A percentile compares a stretch with the other conserved stretches of the same genome.
Evolutionary conservation across 2,329 filamentous ascomycete genomes (phyloP).

Genomic region (Aspergillus oerlinghausenensis): DNA sequence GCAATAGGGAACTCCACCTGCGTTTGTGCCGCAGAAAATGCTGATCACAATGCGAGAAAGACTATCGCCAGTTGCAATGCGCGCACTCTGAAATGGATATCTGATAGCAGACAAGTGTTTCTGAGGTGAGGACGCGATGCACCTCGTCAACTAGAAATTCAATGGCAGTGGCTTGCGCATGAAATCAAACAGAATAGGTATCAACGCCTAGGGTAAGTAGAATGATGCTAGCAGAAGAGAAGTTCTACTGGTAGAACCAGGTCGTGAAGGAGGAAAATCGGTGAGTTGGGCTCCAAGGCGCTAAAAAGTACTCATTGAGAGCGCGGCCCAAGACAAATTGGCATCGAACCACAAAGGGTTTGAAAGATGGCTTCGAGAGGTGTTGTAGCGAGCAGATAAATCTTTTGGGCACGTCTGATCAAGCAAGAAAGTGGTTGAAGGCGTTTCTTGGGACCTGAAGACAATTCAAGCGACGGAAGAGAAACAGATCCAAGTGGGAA

Average conservation of each 20-base stretch:
- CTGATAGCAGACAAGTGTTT: neutral
- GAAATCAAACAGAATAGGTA: neutral
- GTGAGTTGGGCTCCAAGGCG: conserved; percentile 24
- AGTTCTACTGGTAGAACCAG: conserved; percentile 16
- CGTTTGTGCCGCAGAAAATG: neutral
- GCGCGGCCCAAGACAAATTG: neutral
- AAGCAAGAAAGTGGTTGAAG: neutral
- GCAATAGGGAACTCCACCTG: neutral
- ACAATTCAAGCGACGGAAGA: conserved; percentile 1
- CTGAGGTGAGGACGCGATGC: neutral
- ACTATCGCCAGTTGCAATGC: neutral
- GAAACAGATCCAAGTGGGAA: neutral
- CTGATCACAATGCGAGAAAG: neutral
- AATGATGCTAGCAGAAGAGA: neutral
- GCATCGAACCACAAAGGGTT: neutral
- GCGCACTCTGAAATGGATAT: neutral
- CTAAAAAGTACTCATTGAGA: conserved; percentile 17
- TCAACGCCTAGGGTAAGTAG: neutral
- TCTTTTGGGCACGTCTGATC: neutral
- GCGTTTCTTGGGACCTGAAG: neutral
- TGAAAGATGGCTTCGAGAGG: neutral
- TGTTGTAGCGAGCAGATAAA: neutral
- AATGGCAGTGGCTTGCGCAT: neutral
- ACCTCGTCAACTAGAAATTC: neutral
- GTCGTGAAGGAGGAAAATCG: conserved; percentile 18